Conservation (phyloP, 345 rosid genomes). For the Populus nigra region DNA sequence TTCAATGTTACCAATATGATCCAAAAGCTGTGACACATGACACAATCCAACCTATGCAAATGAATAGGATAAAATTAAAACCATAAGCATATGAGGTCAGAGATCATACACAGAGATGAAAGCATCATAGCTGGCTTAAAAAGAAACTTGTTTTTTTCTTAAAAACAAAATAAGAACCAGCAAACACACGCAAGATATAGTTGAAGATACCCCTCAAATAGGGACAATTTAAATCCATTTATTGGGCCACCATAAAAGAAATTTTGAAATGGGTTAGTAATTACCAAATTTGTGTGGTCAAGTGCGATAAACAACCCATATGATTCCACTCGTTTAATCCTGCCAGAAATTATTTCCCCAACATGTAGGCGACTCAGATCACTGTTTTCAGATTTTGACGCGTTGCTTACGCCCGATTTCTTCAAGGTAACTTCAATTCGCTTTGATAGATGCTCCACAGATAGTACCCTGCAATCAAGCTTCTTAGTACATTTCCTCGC, state of each 20-base stretch:
- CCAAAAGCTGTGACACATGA: slow-evolving; percentile 76
- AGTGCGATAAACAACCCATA: slow-evolving; percentile 77
- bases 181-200: no score
- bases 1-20: slow-evolving; percentile 54
- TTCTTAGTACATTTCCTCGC: slow-evolving; percentile 17
- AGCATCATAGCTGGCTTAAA: no score
- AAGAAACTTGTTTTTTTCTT: no score
- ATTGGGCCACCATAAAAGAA: not conserved
- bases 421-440: slow-evolving; percentile 88
- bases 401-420: slow-evolving; percentile 37
- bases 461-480: slow-evolving; percentile 56
- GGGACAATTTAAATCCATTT: not conserved
- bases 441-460: slow-evolving; percentile 76
- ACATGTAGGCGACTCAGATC: slow-evolving; percentile 53
- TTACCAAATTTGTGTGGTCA: slow-evolving; percentile 68
- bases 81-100: no score
- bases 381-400: slow-evolving; percentile 44
- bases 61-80: not conserved
- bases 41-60: slow-evolving; percentile 80
- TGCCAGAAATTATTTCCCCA: slow-evolving; percentile 65
- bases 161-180: no score
- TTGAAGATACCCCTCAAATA: not conserved
- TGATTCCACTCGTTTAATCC: slow-evolving; percentile 71
- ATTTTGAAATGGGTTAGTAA: slow-evolving; percentile 9
- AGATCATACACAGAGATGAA: no score